These are phyloP conservation scores for Oryza meridionalis DNA, from an alignment of 176 grass and related monocot species.

Conservation along the genomic window DNA sequence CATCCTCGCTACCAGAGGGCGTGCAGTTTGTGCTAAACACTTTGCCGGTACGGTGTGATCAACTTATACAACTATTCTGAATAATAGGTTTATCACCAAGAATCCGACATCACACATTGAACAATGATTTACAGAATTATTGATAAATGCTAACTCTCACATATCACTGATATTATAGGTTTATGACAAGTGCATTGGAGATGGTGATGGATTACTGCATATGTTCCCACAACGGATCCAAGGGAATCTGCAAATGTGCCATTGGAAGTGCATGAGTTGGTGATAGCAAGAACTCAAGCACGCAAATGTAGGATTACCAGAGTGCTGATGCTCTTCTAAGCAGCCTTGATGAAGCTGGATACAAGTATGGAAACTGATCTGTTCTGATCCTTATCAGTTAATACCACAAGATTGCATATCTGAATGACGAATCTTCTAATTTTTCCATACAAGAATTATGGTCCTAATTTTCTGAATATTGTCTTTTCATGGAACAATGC, in stretches of 20 bases:
- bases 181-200: slow-evolving; percentile 41
- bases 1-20: slow-evolving; percentile 26
- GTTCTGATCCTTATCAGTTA: not conserved
- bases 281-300: slow-evolving; percentile 42
- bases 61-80: not conserved
- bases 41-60: slow-evolving; percentile 43
- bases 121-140: not conserved
- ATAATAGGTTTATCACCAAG: not conserved
- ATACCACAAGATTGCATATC: slow-evolving; percentile 23
- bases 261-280: slow-evolving; percentile 42
- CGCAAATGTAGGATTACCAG: slow-evolving; percentile 26
- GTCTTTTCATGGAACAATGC: not conserved
- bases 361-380: slow-evolving; percentile 47
- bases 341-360: slow-evolving; percentile 42
- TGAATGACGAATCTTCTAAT: not conserved
- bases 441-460: not conserved
- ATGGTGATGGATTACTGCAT: slow-evolving; percentile 62
- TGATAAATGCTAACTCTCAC: not conserved
- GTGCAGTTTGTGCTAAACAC: slow-evolving; percentile 50
- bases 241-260: slow-evolving; percentile 33
- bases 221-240: slow-evolving; percentile 46
- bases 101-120: not conserved
- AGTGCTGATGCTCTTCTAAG: slow-evolving; percentile 29
- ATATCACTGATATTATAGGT: slow-evolving; percentile 35
- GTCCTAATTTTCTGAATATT: slow-evolving; percentile 2